Evolutionary conservation across 1,284 basidiomycete species (phyloP), one percentile per base, ranked within the genome.

Genomic region (Bjerkandera adusta): DNA sequence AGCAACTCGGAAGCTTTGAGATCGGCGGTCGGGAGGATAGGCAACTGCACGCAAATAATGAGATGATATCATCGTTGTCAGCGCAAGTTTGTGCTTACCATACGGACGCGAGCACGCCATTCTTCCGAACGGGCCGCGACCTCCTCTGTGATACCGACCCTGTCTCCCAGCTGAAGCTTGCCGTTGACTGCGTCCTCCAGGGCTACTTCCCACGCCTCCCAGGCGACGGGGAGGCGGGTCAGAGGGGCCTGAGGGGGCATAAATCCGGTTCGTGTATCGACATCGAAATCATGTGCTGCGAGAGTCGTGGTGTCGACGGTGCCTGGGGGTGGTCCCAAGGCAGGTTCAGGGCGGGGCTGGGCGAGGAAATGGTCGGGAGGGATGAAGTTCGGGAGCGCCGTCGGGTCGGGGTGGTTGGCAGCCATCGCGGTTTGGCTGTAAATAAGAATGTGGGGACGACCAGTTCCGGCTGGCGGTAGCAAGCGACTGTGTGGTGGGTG

Each of bases 241-340:
- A 92, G 59, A 1, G 93, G 92, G 1, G 80, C 77, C 25, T 87
- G 77, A 0, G 89, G 88, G 1, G 95, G 94, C 75, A 97, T 82
- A 64, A 98, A 97, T 0, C 95, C 95, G 0, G 92, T 92, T 18
- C 85, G 75, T 1, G 90, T 90, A 62, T 96, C 91, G 54, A 97
- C 88, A 63, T 97, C 93, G 71, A 93, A 97, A 72, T 97, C 94
- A 62, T 94, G 91, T 3, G 91, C 87, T 11, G 92, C 90, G 45
- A 94, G 81, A 3, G 92, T 93, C 10, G 89, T 83, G 3, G 87
- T 91, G 64, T 94, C 91, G n/a, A 76, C 69, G 4, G 70, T 68
- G 29, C 76, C 76, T 5, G 58, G 58, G 4, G 60, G 59, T 11
- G 64, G 63, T 6, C 68, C 69, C 33, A 68, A 38, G 22, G 67